phyloP scores from a whole-genome alignment of 2,329 filamentous ascomycete species.

The Iodosphaeria phyllophila region DNA sequence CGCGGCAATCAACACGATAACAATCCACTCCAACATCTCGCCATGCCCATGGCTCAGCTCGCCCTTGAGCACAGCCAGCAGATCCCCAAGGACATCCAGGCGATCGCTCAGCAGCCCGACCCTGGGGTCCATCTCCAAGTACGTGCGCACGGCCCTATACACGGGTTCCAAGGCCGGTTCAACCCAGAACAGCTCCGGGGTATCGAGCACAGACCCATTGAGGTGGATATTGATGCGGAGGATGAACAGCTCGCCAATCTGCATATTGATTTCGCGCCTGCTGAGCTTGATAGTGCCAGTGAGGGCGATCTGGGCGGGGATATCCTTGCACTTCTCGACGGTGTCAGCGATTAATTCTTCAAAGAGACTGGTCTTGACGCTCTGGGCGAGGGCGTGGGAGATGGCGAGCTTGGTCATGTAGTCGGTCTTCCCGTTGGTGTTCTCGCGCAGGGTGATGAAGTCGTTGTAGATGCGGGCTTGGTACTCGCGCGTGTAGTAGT shows the following conservation, averaged over 20 bases:
- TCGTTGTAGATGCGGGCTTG: conserved; percentile 99
- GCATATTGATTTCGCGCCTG: conserved; percentile 92
- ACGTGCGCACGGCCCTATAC: conserved; percentile 86
- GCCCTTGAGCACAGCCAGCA: conserved; percentile 85
- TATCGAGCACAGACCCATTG: conserved; percentile 90
- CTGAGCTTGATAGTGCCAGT: conserved; percentile 85
- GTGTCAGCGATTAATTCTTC: conserved; percentile 90
- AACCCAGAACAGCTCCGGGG: conserved; percentile 94
- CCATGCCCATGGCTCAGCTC: conserved; percentile 87
- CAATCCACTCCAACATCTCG: conserved; percentile 80
- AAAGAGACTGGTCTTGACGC: conserved; percentile 93
- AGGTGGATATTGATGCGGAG: conserved; percentile 95
- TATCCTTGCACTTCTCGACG: conserved; percentile 81
- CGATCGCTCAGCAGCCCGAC: conserved; percentile 78
- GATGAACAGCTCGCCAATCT: conserved; percentile 96
- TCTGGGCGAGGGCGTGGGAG: conserved; percentile 86
- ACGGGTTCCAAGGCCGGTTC: conserved; percentile 93
- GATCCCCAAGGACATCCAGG: conserved; percentile 79
- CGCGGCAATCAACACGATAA: conserved; percentile 87
- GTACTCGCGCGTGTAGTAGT: conserved; percentile 96
- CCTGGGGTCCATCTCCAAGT: conserved; percentile 95
- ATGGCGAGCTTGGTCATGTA: conserved; percentile 98
- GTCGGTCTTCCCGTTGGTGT: conserved; percentile 85
- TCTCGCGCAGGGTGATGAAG: conserved; percentile 88
- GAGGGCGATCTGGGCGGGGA: conserved; percentile 78